Base-by-base conservation (phyloP, 805 yeast species). In the Teunomyces pallodes region DNA sequence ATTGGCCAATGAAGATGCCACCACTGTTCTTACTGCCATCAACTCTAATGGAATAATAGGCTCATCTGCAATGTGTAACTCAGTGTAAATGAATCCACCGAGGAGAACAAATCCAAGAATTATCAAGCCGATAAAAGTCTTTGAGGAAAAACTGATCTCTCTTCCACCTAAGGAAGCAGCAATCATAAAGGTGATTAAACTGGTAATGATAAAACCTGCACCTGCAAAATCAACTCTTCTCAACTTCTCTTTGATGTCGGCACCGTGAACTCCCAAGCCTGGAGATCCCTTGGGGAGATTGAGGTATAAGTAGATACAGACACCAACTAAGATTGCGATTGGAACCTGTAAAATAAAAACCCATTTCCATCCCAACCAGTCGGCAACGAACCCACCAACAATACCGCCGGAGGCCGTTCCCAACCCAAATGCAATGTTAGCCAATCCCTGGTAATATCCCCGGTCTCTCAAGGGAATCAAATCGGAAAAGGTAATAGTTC, bases 391-490 rank as follows among this genome's bases (percentile, higher is more conserved):
- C 3, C 90, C 90, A 9, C 77, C 77, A 20, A 73, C 51, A 27
- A 72, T 55, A 27, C 78, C 77, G 3, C 78, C 77, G 1, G 74
- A 65, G 5, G 76, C 76, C 12, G 76, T 67, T 16, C 97, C 97
- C 14, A 82, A 60, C 10, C 90, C 92, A 59, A 79, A 90, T 36
- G 81, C 82, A 14, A 90, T 72, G 62, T 90, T 90, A 31, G 86
- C 86, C 45, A 87, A 62, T 0, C 97, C 97, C 61, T 90, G 97
- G 64, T 81, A 88, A 28, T 87, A 64, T 1, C 95, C 96, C 49
- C 97, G 74, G 36, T 84, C 81, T 47, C 94, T 75, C 51, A 86
- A 75, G 1, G 94, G 83, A 26, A 90, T 84, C 42, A 88, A 70
- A 64, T 90, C 96, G 26, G 88, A 81, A 56, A 86, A 77, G 2